These are phyloP conservation scores for Zasmidium citrigriseum DNA, from an alignment of 2,329 filamentous ascomycete genomes.

Conservation along the genomic window DNA sequence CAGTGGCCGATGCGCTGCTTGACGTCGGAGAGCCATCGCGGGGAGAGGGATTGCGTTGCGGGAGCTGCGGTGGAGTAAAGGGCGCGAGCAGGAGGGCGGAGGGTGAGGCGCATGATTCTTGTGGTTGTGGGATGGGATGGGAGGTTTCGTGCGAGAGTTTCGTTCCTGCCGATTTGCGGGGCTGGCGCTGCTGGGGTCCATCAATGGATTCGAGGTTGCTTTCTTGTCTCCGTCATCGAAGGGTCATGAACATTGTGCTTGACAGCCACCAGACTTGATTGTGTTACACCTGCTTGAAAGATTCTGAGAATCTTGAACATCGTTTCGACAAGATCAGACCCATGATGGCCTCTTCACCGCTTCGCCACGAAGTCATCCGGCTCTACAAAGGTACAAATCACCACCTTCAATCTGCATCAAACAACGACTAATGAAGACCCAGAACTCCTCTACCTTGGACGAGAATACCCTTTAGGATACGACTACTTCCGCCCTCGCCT, in stretches of 20 bases:
- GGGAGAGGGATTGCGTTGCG: conserved; percentile 40
- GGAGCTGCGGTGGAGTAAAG: conserved; percentile 14
- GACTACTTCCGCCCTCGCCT: conserved; percentile 78
- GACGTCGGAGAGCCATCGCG: conserved; percentile 70
- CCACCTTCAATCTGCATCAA: neutral
- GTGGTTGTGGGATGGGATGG: neutral
- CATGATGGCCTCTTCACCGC: conserved; percentile 35
- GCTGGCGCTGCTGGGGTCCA: neutral
- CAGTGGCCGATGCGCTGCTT: conserved; percentile 71
- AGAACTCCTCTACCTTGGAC: conserved; percentile 84
- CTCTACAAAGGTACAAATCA: conserved; percentile 76
- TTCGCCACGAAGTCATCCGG: conserved; percentile 76
- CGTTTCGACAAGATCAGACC: neutral
- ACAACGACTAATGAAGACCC: neutral
- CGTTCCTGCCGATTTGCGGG: neutral
- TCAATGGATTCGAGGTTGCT: neutral
- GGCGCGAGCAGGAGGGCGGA: conserved; percentile 2
- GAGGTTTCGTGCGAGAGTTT: neutral
- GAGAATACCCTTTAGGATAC: conserved; percentile 84
- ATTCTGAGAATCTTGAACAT: too few relatives aligned
- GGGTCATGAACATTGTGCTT: neutral
- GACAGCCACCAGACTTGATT: too few relatives aligned
- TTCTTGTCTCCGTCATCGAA: neutral
- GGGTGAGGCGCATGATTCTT: too few relatives aligned
- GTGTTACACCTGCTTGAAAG: too few relatives aligned